phyloP scores from a whole-genome alignment of 2,329 filamentous ascomycete species.

The Gliomastix tumulicola region DNA sequence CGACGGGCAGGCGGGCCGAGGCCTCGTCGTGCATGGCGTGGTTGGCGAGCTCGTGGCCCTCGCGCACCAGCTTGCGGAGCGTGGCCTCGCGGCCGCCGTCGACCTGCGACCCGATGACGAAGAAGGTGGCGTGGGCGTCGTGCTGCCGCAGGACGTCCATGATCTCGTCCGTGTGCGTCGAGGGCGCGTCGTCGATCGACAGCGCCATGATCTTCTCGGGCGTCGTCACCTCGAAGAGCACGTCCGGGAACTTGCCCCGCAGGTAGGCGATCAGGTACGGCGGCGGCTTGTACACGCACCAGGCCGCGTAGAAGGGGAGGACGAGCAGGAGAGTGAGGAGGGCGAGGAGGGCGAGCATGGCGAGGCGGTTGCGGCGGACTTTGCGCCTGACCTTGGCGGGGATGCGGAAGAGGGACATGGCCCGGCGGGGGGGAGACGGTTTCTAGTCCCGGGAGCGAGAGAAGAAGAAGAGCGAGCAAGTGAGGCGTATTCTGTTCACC shows the following conservation, averaged over 20 bases:
- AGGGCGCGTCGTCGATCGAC: constrained; percentile 83
- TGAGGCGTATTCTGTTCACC: too few species aligned
- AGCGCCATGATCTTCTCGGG: constrained; percentile 65
- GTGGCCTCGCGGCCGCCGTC: constrained; percentile 44
- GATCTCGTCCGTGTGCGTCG: constrained; percentile 63
- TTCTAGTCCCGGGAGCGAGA: too few species aligned
- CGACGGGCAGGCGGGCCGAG: constrained; percentile 51
- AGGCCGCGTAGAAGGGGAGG: constrained; percentile 41
- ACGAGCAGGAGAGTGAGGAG: constrained; percentile 24
- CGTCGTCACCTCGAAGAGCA: constrained; percentile 63
- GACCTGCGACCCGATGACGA: constrained; percentile 78
- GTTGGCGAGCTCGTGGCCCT: constrained; percentile 71
- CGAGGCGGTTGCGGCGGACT: constrained; percentile 52
- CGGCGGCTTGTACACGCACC: constrained; percentile 77
- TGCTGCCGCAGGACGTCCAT: constrained; percentile 58
- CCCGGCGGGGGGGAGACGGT: too few species aligned
- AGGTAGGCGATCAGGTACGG: constrained; percentile 63
- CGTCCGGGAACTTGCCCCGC: constrained; percentile 65
- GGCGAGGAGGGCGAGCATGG: constrained; percentile 38
- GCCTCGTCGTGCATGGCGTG: constrained; percentile 88
- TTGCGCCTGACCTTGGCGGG: constrained; percentile 50
- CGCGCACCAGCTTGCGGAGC: constrained; percentile 50
- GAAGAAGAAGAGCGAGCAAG: too few species aligned
- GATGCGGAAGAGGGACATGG: constrained; percentile 47
- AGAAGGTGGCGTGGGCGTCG: constrained; percentile 74